These are phyloP conservation scores for Bisporella sp. DNA, from an alignment of 2,329 filamentous ascomycete genomes.

Conservation along the genomic window DNA sequence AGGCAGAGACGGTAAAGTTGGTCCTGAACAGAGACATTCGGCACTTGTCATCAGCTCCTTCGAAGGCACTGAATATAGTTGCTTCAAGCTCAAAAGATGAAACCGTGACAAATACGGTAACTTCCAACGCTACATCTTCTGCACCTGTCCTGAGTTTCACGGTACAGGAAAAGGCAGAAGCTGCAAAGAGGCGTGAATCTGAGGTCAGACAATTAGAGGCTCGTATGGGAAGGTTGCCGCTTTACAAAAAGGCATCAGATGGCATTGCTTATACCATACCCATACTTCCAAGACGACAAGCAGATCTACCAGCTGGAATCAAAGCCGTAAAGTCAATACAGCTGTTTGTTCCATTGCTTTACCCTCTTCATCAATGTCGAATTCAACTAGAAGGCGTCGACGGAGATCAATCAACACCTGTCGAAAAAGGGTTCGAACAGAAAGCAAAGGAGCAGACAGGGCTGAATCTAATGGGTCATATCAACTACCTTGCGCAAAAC, in stretches of 20 bases:
- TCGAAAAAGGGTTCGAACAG: conserved; percentile 59
- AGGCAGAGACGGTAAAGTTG: conserved; percentile 66
- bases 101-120: neutral
- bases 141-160: conserved; percentile 34
- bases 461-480: conserved; percentile 60
- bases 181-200: conserved; percentile 54
- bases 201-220: conserved; percentile 70
- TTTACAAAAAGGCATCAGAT: conserved; percentile 63
- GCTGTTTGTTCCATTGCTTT: conserved; percentile 62
- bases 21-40: conserved; percentile 27
- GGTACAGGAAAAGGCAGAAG: conserved; percentile 51
- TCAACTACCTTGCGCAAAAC: conserved; percentile 70
- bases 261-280: conserved; percentile 65
- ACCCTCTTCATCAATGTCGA: conserved; percentile 62
- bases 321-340: conserved; percentile 56
- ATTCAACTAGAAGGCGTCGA: conserved; percentile 60
- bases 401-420: conserved; percentile 49
- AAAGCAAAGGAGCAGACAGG: conserved; percentile 49
- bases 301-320: conserved; percentile 53
- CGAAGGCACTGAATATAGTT: conserved; percentile 17
- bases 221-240: conserved; percentile 59
- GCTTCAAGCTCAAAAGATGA: neutral
- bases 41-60: conserved; percentile 22
- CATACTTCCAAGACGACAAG: conserved; percentile 55
- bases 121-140: neutral